Evolutionary conservation across 73 alveolate species (phyloP), one percentile per base, ranked within the genome.

Genomic region (Paramecium primaurelia): DNA sequence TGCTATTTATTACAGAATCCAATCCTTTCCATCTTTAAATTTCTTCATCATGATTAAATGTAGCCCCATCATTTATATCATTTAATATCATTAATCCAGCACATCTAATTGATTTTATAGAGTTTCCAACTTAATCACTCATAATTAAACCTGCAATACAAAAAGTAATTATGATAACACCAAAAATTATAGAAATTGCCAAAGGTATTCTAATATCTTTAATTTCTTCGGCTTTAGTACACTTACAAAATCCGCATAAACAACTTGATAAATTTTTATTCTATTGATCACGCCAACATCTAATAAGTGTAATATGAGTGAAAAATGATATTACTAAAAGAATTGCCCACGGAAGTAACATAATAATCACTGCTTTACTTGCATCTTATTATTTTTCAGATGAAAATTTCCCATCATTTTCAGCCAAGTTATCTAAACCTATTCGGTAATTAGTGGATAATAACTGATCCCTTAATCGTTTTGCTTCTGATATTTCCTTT

Each of bases 11-110:
- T 9, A 73, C 58, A 20, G 60, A 34, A 37, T 37, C 34, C 34
- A 73, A 73, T 73, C 87, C 87, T 38, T 34, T 36, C 87, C 87
- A 73, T 73, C 47, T 73, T 16, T 4, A 16, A 1, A 73, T 73
- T 18, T 73, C 34, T 2, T 4, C 40, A 36, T 73, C 87, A 0
- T 25, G 25, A 37, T 68, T 73, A 40, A 16, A 64, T 3, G 36
- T 36, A 9, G 16, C 59, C 14, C 87, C 87, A 36, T 37, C 36
- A 73, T 73, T 73, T 1, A 73, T 73, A 73, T 73, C 87, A 37
- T 11, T 22, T 5, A 73, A 73, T 3, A 73, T 37, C 87, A 36
- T 73, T 12, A 37, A 34, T 34, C 87, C 87, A 36, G 87, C 34
- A 40, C 87, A 73, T 73, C 42, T 73, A n/a, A 73, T 30, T 3